These are phyloP conservation scores for Ilyonectria destructans DNA, from an alignment of 2,329 filamentous ascomycete genomes.

Conservation along the genomic window DNA sequence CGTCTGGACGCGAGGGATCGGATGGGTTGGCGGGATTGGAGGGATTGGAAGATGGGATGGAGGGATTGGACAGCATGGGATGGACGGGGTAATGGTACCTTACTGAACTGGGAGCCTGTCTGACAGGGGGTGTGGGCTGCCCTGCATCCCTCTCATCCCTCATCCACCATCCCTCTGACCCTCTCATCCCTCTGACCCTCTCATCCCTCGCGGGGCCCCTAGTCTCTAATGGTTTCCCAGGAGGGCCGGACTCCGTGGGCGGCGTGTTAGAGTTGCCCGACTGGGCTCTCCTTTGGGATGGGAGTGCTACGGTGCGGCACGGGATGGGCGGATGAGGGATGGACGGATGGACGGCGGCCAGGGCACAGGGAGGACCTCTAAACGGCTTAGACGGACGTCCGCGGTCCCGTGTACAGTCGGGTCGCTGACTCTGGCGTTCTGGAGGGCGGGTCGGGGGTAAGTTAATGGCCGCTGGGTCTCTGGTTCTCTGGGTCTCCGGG, in stretches of 20 bases:
- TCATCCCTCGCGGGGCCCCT: constrained; percentile 28
- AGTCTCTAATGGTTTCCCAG: constrained; percentile 17
- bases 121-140: constrained; percentile 18
- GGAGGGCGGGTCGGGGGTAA: constrained; percentile 2
- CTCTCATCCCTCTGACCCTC: constrained; percentile 21
- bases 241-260: constrained; percentile 11
- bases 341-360: not conserved
- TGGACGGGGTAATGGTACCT: constrained; percentile 11
- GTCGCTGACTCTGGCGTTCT: not conserved
- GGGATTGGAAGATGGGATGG: not conserved
- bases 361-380: not conserved
- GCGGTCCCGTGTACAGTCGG: not conserved
- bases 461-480: not conserved
- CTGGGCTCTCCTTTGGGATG: constrained; percentile 9
- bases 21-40: constrained; percentile 6
- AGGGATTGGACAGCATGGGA: constrained; percentile 29
- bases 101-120: constrained; percentile 8
- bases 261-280: constrained; percentile 16
- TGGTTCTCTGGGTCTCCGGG: not conserved
- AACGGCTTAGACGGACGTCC: not conserved
- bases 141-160: constrained; percentile 26
- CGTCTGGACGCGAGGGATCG: constrained; percentile 25
- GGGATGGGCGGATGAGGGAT: not conserved
- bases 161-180: not conserved
- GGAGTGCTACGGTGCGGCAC: constrained; percentile 5